Conservation (phyloP, 345 rosid genomes). For the Kernera saxatilis region DNA sequence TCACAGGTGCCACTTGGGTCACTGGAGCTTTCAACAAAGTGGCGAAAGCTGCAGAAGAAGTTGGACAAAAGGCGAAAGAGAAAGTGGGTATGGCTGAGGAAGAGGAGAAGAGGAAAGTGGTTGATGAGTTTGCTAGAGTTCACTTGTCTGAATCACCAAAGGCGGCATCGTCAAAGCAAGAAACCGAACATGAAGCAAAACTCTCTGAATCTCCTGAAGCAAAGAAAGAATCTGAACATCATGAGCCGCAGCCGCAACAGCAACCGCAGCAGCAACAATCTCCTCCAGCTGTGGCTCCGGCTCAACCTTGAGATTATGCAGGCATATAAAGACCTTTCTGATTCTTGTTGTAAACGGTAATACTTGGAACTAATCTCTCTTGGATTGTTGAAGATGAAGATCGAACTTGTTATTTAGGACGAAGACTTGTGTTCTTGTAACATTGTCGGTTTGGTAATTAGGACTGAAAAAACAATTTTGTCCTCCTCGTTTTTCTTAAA, state of each 20-base stretch:
- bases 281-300: slow-evolving; percentile 10
- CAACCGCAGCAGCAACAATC: slow-evolving; percentile 9
- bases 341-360: slow-evolving; percentile 14
- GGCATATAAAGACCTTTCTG: slow-evolving; percentile 8
- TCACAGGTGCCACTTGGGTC: slow-evolving; percentile 78
- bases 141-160: slow-evolving; percentile 82
- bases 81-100: slow-evolving; percentile 73
- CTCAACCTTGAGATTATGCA: slow-evolving; percentile 15
- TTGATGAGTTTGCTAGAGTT: slow-evolving; percentile 76
- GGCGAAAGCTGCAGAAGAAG: slow-evolving; percentile 91
- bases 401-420: slow-evolving; percentile 22
- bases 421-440: slow-evolving; percentile 17
- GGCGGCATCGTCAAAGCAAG: slow-evolving; percentile 38
- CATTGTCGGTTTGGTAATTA: slow-evolving; percentile 22
- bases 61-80: slow-evolving; percentile 92
- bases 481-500: neutral
- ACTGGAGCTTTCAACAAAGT: slow-evolving; percentile 80
- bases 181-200: slow-evolving; percentile 19
- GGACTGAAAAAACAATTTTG: slow-evolving; percentile 13
- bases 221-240: slow-evolving; percentile 21
- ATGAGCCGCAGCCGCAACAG: neutral
- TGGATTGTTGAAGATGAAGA: slow-evolving; percentile 2
- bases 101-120: slow-evolving; percentile 78
- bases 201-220: slow-evolving; percentile 10
- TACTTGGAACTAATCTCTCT: slow-evolving; percentile 11